Base-by-base conservation (phyloP, 2,329 filamentous ascomycete genomes). In the Sporothrix protearum region DNA sequence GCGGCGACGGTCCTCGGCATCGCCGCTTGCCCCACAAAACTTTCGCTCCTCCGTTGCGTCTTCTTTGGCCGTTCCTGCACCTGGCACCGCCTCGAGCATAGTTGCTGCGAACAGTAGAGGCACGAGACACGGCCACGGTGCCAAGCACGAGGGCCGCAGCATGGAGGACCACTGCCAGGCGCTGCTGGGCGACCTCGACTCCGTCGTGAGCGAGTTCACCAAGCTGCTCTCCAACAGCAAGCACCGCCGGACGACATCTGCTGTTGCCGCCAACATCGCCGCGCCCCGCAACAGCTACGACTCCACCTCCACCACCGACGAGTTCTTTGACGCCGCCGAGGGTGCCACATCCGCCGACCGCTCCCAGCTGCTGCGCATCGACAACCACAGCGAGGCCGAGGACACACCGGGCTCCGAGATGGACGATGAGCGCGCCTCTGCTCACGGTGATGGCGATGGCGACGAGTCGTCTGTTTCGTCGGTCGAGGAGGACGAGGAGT, bases 301-400 rank as follows among this genome's bases (percentile, higher is more conserved):
- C 74, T 97, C 94, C 0, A 86, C 90, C 39, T 86, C 87, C 28
- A 91, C 92, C 22, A 91, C 92, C 1, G 92, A 97, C 71, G 95
- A 98, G 78, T 99, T 98, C 81, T 99, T 97, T 76, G 96, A 99
- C 79, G 96, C 96, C 0, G 89, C 96, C 0, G 89, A 91, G 77
- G 89, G 87, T 19, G 87, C 87, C 75, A 39, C 25, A 9, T 25
- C 59, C 5, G 53, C 59, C 0, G 64, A 72, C 64, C 66, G 76
- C 75, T n/a, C 83, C 81, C 30, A 82, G 82, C 19, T 75, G 63
- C 45, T 75, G 36, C 74, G 64, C 16, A 75, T 75, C 22, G 73
- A 73, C 67, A 68, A 67, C 39, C 64, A 70, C 53, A 72, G 70
- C 64, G 72, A 75, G 39, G 49, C 63, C 30, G 73, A 75, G n/a